Evolutionary conservation across 73 alveolate species (phyloP).

Genomic region (Paramecium octaurelia): DNA sequence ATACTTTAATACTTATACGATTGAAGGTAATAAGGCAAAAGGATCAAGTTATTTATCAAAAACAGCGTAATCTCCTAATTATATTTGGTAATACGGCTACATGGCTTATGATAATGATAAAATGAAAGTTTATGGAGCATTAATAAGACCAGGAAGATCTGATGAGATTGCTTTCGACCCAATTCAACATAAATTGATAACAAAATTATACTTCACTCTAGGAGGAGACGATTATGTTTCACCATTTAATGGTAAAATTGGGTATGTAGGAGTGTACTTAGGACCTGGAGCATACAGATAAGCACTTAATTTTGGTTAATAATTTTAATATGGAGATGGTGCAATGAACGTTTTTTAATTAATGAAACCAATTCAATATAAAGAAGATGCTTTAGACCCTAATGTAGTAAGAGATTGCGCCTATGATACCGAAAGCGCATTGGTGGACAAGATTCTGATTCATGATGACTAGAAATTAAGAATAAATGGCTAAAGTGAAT

Average conservation of each 20-base stretch:
- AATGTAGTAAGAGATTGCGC: neutral
- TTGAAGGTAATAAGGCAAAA: conserved; percentile 37
- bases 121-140: conserved; percentile 26
- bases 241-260: conserved; percentile 40
- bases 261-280: conserved; percentile 41
- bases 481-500: conserved; percentile 27
- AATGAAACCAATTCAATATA: neutral
- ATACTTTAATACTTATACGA: conserved; percentile 26
- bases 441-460: neutral
- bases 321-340: conserved; percentile 45
- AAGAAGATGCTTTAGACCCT: neutral
- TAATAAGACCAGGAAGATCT: conserved; percentile 26
- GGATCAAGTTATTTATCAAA: conserved; percentile 9
- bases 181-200: conserved; percentile 15
- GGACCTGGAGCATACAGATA: conserved; percentile 30
- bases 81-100: neutral
- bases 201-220: neutral
- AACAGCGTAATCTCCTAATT: neutral
- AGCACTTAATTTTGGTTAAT: neutral
- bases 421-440: neutral
- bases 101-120: conserved; percentile 10
- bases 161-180: neutral
- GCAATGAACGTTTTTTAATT: neutral
- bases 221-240: conserved; percentile 39
- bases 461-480: conserved; percentile 8